Evolutionary conservation across 78 protist genomes (phyloP).

Genomic region (Dictyostelium intermedium): DNA sequence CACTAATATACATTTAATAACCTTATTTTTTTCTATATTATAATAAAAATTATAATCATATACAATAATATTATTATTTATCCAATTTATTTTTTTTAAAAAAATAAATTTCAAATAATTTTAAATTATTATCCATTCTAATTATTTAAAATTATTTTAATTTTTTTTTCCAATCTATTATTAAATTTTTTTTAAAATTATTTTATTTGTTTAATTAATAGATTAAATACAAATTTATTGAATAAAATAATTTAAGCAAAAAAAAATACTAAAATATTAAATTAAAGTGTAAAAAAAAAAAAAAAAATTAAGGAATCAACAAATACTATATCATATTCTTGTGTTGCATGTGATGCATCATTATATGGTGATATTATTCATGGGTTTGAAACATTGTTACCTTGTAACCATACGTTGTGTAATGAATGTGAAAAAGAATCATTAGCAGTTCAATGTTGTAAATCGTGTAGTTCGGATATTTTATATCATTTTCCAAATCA

Average conservation of each 20-base stretch:
- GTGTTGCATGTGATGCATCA: neutral
- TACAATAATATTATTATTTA: too few relatives aligned
- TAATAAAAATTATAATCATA: too few relatives aligned
- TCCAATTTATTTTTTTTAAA: too few relatives aligned
- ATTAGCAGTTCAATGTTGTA: neutral
- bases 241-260: neutral
- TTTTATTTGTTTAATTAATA: too few relatives aligned
- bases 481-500: neutral
- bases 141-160: too few relatives aligned
- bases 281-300: too few relatives aligned
- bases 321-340: neutral
- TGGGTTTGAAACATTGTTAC: conserved; percentile 1
- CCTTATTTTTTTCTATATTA: neutral
- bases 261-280: neutral
- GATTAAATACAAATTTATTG: neutral
- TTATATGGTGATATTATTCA: neutral
- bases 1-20: neutral
- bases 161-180: neutral
- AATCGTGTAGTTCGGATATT: neutral
- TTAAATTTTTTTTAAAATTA: too few relatives aligned
- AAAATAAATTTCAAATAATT: neutral
- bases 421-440: conserved; percentile 9
- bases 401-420: neutral
- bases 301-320: neutral
- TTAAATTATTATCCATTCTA: too few relatives aligned